Conservation (phyloP, 345 rosid genomes). For the Toxicodendron radicans region DNA sequence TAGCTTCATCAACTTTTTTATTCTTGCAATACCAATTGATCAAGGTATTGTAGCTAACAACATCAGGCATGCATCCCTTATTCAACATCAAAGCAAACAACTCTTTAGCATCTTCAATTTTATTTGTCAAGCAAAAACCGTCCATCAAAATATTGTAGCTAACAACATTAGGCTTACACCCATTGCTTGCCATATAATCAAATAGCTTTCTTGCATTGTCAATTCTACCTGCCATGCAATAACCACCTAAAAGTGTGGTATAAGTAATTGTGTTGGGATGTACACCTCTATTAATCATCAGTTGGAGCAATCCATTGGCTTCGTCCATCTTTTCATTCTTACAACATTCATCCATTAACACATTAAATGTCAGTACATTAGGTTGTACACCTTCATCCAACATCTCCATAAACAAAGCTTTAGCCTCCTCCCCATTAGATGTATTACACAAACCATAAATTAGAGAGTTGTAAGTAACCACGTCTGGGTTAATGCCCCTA, state of each 20-base stretch:
- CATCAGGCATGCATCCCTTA: background rate
- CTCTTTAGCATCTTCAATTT: background rate
- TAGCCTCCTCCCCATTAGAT: constrained; percentile 24
- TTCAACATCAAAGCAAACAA: background rate
- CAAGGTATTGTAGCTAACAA: background rate
- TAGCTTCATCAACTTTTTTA: background rate
- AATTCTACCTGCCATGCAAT: no score
- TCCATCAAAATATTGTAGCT: background rate
- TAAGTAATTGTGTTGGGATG: background rate
- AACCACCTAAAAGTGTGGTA: no score
- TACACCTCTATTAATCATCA: background rate
- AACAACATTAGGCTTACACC: no score
- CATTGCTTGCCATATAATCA: no score
- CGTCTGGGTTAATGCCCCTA: no score
- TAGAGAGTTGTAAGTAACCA: background rate
- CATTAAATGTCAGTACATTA: no score
- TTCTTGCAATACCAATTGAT: constrained; percentile 9
- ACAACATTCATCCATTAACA: no score
- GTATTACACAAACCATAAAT: constrained; percentile 26
- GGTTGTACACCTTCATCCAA: background rate
- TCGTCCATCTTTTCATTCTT: no score
- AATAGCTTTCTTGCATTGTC: no score
- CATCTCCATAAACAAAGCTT: constrained; percentile 25
- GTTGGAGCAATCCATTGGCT: no score
- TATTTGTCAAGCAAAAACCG: background rate